Base-by-base conservation (phyloP, 306 rosid genomes). In the Datisca glomerata region DNA sequence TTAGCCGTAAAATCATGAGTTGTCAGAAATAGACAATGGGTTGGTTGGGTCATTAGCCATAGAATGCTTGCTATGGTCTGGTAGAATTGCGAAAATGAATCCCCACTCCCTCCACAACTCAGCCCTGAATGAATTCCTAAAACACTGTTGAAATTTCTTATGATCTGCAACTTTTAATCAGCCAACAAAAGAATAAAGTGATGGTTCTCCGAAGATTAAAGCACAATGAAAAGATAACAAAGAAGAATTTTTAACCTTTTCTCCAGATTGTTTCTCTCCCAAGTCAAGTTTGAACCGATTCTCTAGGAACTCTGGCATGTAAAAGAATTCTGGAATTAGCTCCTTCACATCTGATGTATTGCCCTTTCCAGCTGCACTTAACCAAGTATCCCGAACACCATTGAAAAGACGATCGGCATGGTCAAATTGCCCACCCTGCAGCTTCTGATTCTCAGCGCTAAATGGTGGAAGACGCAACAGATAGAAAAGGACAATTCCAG, bases 401-500 rank as follows among this genome's bases (percentile, higher is more conserved):
- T 91, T 84, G 66, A 91, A 91, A 71, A 91, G 99, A 51, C 99
- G 96, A 78, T 91, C 99, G 49, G 99, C 99, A 73, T 91, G 99
- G 61, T 91, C 99, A 65, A 91, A 91, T 72, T 91, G 99, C 47
- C 99, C 99, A 47, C 99, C 99, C 58, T 91, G 99, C 62, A 91
- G 85, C 73, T 85, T 91, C 72, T 80, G 92, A 69, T 91, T 91
- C 80, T 91, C 99, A 22, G 57, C 21, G 63, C 99, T 85, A 63
- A 91, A 91, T 32, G 99, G 96, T 10, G 99, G 99, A 49, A 91
- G 68, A 45, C 99, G 96, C 41, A 91, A 76, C 60, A 91, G 82
- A 73, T 91, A 91, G 70, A 84, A 91, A 32, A 91, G 96, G 49
- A 91, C 99, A 51, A 85, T 91, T 64, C 99, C 99, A 71, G 99